These are phyloP conservation scores for Picochlorum sp. DNA, from an alignment of 139 green algal species.

Conservation along the genomic window DNA sequence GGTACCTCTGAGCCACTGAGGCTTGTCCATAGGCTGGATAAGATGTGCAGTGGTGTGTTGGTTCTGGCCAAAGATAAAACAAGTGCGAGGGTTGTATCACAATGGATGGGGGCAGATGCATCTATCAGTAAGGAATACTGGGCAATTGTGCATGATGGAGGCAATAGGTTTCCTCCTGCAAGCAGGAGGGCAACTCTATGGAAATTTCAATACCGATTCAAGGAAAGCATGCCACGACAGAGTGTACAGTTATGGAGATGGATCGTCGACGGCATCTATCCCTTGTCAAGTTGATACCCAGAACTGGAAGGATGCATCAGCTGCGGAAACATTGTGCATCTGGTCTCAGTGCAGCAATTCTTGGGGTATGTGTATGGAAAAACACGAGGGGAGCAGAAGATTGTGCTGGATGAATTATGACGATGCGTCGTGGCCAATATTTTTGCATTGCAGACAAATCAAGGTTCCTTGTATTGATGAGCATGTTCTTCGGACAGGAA, in stretches of 20 bases:
- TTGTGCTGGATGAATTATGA: background rate
- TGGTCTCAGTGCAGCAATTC: slow-evolving; percentile 25
- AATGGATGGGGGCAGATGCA: background rate
- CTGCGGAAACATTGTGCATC: slow-evolving; percentile 35
- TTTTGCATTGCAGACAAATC: slow-evolving; percentile 27
- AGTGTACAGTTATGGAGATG: background rate
- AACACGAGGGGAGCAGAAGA: slow-evolving; percentile 2
- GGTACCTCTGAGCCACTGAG: slow-evolving; percentile 15
- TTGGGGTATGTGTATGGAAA: slow-evolving; percentile 31
- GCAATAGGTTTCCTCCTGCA: background rate
- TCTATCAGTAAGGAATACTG: slow-evolving; percentile 21
- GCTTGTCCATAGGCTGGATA: slow-evolving; percentile 60
- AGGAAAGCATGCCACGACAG: background rate
- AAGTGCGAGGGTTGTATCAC: slow-evolving; percentile 40
- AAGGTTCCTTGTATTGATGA: background rate
- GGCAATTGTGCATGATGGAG: slow-evolving; percentile 20
- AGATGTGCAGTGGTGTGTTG: slow-evolving; percentile 42
- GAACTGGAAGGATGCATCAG: slow-evolving; percentile 45
- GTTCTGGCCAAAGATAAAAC: slow-evolving; percentile 37
- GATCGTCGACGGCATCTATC: slow-evolving; percentile 11
- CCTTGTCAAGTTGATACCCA: slow-evolving; percentile 28
- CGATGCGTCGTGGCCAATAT: background rate
- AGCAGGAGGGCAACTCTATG: background rate
- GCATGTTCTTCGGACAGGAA: no score
- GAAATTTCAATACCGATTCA: background rate